Evolutionary conservation across 805 yeast genomes (phyloP), one percentile per base, ranked within the genome.

Genomic region (Gaillardinia entomophila): DNA sequence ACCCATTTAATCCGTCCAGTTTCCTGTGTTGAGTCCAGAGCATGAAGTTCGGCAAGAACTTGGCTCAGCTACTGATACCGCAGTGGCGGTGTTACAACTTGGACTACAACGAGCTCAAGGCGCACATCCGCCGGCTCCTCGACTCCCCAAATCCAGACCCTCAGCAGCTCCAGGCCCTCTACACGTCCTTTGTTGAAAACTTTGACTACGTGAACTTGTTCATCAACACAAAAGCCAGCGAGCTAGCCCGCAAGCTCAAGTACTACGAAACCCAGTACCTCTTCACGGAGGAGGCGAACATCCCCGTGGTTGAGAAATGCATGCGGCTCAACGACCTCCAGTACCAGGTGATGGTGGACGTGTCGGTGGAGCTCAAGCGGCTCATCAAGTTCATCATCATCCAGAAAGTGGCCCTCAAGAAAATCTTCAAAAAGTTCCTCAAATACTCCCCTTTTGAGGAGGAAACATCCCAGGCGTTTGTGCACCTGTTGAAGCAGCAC

Each of bases 31-130:
- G n/a, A n/a, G n/a, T n/a, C 24, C 26, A 14, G 18, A 29, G 17
- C 30, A 89, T 89, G 97, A 90, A 87, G 60, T 89, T 88, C 56
- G 96, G 96, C 32, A 68, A 75, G 26, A 88, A 82, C 48, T 68
- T 89, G 15, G 65, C 73, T 33, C 77, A 75, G 42, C 70, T 86
- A 45, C 82, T 95, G 10, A 82, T 87, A 16, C 87, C 89, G 2
- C 92, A 85, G 61, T 89, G 97, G 97, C 73, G 74, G 46, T 73
- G 75, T 40, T 81, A 85, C 57, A 87, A 89, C 55, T 68, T 89
- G 26, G 88, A 86, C 49, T 89, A 89, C 58, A 82, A 86, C 43
- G 84, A 78, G 24, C 54, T 89, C 36, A 89, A 88, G 56, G 58
- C 60, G 4, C 67, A 72, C 28, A 85, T 89, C 37, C 71, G 79